phyloP scores from a whole-genome alignment of 2,329 filamentous ascomycete genomes.

The Pseudogymnoascus sp. region DNA sequence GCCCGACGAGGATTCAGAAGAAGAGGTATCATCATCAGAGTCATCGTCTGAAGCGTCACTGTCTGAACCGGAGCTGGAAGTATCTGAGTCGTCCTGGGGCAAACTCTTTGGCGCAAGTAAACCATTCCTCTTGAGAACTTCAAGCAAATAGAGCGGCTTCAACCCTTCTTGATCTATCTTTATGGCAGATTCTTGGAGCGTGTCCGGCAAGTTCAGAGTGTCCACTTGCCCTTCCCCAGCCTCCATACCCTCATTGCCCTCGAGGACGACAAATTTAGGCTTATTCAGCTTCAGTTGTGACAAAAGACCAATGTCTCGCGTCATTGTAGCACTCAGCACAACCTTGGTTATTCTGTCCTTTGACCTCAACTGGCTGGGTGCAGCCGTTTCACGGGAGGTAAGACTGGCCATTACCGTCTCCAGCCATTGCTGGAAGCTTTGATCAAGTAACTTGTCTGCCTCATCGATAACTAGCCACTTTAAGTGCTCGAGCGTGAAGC shows the following conservation, averaged over 20 bases:
- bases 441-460: conserved; percentile 82
- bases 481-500: conserved; percentile 71
- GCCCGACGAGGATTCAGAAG: conserved; percentile 20
- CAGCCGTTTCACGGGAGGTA: conserved; percentile 20
- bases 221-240: conserved; percentile 38
- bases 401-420: conserved; percentile 61
- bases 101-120: conserved; percentile 28
- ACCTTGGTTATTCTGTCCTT: conserved; percentile 62
- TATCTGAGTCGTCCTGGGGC: conserved; percentile 28
- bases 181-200: conserved; percentile 59
- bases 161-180: conserved; percentile 62
- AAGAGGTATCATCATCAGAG: conserved; percentile 17
- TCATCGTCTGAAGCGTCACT: conserved; percentile 15
- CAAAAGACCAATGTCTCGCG: conserved; percentile 73
- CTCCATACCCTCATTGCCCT: conserved; percentile 39
- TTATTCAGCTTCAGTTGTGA: conserved; percentile 64
- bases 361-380: not conserved
- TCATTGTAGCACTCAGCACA: conserved; percentile 88
- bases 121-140: conserved; percentile 58
- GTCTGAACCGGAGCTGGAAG: conserved; percentile 31
- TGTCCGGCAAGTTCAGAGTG: conserved; percentile 53
- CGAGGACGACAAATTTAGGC: conserved; percentile 71
- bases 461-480: conserved; percentile 91
- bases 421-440: conserved; percentile 91
- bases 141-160: conserved; percentile 80